Conservation (phyloP, 163 green algal species). For the Chlamydomonas reinhardtii region DNA sequence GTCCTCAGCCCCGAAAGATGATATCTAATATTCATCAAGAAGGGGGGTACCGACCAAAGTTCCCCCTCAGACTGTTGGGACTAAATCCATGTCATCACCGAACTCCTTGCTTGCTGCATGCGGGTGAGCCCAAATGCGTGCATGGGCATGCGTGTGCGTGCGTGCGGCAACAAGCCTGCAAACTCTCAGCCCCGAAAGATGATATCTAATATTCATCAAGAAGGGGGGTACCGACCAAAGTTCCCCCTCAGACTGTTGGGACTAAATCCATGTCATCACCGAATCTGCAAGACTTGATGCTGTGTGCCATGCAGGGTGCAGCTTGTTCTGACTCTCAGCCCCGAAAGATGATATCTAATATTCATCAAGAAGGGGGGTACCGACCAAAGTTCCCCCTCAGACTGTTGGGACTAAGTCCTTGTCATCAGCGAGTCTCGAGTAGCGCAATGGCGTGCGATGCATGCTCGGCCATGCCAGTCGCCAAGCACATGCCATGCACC, state of each 20-base stretch:
- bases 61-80: not conserved
- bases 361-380: constrained; percentile 38
- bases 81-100: not conserved
- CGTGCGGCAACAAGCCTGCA: not conserved
- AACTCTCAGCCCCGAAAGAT: constrained; percentile 25
- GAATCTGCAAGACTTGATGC: not conserved
- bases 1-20: not conserved
- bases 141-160: too few species aligned
- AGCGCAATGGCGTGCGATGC: too few species aligned
- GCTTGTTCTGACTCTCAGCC: constrained; percentile 2
- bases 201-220: constrained; percentile 11
- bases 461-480: too few species aligned
- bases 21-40: not conserved
- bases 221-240: constrained; percentile 24
- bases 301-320: too few species aligned
- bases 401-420: constrained; percentile 33
- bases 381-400: constrained; percentile 49
- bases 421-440: constrained; percentile 12
- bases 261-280: constrained; percentile 8
- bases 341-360: constrained; percentile 44
- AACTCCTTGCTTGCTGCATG: not conserved
- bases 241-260: constrained; percentile 23
- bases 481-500: too few species aligned
- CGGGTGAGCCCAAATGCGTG: too few species aligned
- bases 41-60: not conserved